Percentiles rank a stretch among this genome's conserved stretches.
Evolutionary conservation across 1,284 basidiomycete species (phyloP).

Genomic region (Sanghuangporus baumii): DNA sequence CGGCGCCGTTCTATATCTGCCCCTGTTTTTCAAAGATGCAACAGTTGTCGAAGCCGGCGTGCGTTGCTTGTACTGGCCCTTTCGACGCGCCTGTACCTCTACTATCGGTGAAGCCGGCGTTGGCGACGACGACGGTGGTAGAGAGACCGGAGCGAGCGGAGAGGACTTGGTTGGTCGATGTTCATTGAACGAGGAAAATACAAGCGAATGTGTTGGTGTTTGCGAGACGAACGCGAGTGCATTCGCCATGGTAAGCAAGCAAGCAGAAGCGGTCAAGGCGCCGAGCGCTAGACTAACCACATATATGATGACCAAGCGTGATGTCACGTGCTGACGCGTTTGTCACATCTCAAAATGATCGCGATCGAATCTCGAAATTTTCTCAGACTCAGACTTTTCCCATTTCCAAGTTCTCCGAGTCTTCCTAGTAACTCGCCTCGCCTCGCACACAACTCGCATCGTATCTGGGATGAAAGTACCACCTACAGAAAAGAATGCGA

Average conservation of each 20-base stretch:
- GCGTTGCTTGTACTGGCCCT: conserved; percentile 41
- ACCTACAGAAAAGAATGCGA: not conserved
- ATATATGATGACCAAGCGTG: not conserved
- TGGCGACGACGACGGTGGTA: conserved; percentile 6
- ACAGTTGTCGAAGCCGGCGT: conserved; percentile 17
- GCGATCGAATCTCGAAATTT: not conserved
- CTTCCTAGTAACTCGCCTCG: not conserved
- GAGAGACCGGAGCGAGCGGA: conserved; percentile 7
- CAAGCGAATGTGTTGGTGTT: conserved; percentile 5
- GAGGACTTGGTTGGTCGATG: conserved; percentile 8
- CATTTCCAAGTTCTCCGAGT: not conserved
- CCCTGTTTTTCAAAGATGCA: conserved; percentile 10
- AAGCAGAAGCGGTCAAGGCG: not conserved
- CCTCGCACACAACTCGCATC: not conserved
- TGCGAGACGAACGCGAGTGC: not conserved
- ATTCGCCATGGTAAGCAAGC: not conserved
- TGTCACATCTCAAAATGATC: not conserved
- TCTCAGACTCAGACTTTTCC: not conserved
- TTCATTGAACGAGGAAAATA: not conserved
- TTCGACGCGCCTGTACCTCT: conserved; percentile 37
- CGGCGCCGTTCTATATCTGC: not conserved
- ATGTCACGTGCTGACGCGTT: not conserved
- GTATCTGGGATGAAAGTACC: not conserved
- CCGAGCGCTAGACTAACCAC: not conserved
- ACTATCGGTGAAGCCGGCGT: conserved; percentile 19